These are phyloP conservation scores for Collybia mongolica DNA, from an alignment of 768 basidiomycete genomes.

Conservation along the genomic window DNA sequence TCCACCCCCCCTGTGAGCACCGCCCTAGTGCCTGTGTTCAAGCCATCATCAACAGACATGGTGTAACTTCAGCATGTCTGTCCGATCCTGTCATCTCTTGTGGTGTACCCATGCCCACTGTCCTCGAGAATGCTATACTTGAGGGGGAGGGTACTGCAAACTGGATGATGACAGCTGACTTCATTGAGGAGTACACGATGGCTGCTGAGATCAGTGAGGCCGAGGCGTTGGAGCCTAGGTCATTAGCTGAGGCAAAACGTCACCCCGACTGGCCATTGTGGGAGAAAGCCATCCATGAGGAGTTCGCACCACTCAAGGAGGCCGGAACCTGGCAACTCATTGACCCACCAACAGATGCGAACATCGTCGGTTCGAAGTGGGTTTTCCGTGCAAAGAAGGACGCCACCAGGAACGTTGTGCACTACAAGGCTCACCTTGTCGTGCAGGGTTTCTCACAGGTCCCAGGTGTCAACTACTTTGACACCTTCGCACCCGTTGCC, in stretches of 20 bases:
- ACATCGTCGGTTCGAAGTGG: constrained; percentile 27
- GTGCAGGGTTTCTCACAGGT: constrained; percentile 13
- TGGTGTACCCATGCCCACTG: constrained; percentile 1
- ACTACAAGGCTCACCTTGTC: constrained; percentile 20
- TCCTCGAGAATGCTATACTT: constrained; percentile 2
- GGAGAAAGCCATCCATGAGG: constrained; percentile 25
- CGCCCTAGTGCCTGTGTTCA: constrained; percentile 3
- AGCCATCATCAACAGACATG: constrained; percentile 4
- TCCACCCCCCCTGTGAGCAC: not conserved
- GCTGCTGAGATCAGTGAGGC: constrained; percentile 9
- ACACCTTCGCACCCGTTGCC: constrained; percentile 11
- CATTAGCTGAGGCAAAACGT: constrained; percentile 11
- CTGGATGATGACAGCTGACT: constrained; percentile 8
- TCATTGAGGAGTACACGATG: constrained; percentile 9
- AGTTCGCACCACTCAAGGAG: constrained; percentile 21
- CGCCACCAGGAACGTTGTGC: no score
- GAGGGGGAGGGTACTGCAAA: constrained; percentile 7
- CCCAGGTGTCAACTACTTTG: constrained; percentile 15
- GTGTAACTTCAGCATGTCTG: not conserved
- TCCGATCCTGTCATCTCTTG: not conserved
- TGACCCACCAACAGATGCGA: constrained; percentile 16
- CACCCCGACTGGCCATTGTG: constrained; percentile 17
- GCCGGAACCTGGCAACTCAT: constrained; percentile 27
- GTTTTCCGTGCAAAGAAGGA: constrained; percentile 35
- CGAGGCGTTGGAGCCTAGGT: constrained; percentile 15